Evolutionary conservation across 192 early-diverging fungal genomes (phyloP).

Genomic region (Umbelopsis isabellina): DNA sequence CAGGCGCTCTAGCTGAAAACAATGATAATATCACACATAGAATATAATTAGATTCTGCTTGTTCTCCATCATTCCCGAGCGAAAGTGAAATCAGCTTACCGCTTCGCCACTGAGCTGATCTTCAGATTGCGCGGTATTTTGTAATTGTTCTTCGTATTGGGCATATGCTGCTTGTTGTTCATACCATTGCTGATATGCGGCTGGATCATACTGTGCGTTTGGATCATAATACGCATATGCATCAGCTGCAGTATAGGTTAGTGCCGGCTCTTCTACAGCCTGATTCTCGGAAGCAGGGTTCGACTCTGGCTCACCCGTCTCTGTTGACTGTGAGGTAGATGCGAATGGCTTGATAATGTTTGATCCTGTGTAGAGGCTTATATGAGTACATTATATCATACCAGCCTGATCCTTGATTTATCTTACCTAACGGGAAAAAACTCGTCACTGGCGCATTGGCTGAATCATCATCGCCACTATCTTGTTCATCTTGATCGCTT

Average conservation of each 20-base stretch:
- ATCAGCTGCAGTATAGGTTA: constrained; percentile 18
- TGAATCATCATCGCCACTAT: constrained; percentile 22
- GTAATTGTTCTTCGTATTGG: constrained; percentile 3
- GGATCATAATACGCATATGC: constrained; percentile 34
- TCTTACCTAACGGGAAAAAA: constrained; percentile 38
- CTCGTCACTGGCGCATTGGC: constrained; percentile 12
- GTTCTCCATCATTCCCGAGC: background rate
- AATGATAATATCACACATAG: background rate
- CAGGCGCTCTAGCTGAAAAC: constrained; percentile 16
- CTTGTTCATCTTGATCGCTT: constrained; percentile 22
- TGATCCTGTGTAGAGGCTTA: background rate
- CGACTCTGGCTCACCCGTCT: background rate
- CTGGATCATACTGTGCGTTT: constrained; percentile 37
- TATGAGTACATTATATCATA: too few relatives aligned
- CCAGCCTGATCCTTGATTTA: background rate
- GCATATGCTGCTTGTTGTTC: constrained; percentile 21
- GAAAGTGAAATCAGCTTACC: background rate
- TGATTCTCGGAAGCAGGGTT: background rate
- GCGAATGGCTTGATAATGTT: background rate
- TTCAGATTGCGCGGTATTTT: background rate
- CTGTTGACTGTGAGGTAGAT: background rate
- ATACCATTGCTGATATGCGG: constrained; percentile 29
- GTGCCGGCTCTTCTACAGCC: background rate
- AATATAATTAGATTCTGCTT: background rate
- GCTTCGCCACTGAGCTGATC: background rate